Evolutionary conservation across 2,329 filamentous ascomycete species (phyloP), one percentile per base, ranked within the genome.

Genomic region (Colletotrichum sublineola): DNA sequence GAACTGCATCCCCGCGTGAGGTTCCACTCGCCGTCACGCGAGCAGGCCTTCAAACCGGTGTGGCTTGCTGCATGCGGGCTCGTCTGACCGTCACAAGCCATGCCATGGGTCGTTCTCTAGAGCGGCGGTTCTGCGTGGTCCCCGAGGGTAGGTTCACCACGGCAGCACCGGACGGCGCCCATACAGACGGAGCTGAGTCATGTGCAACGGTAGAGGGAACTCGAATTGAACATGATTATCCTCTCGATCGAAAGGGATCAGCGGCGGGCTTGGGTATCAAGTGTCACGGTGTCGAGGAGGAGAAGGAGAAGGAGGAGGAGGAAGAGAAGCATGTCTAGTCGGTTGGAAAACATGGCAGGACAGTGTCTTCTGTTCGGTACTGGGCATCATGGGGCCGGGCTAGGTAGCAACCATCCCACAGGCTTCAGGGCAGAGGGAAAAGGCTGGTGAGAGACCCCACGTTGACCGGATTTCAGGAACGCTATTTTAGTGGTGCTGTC

Each of bases 381-480:
- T 5, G n/a, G 48, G n/a, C n/a, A 50, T 6, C 48, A 50, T 20
- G 48, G 57, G 31, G 38, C 9, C 24, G 38, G 38, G 38, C 24
- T 7, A 24, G 46, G 40, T 42, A 42, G 14, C 40, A 40, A 48
- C 24, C 11, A 36, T 20, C 36, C 24, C 46, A 53, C 36, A 65
- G 62, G 20, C 48, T 48, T 56, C 36, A 29, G 60, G 50, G 53
- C 20, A 55, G 40, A 65, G 48, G 44, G 18, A 7, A 7, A 6
- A 9, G 7, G 15, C 15, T 18, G 42, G 42, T 15, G 42, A 44
- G 42, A 44, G 42, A 20, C 15, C 42, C 42, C 3, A 24, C 60
- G 66, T 64, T 56, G 48, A 42, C 65, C 52, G 56, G 66, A 69
- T 69, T 60, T 60, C 60, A 38, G 66, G 53, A 58, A 63, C 57